Conservation (phyloP, 2,329 filamentous ascomycete species). For the Mycosphaerella sp. region DNA sequence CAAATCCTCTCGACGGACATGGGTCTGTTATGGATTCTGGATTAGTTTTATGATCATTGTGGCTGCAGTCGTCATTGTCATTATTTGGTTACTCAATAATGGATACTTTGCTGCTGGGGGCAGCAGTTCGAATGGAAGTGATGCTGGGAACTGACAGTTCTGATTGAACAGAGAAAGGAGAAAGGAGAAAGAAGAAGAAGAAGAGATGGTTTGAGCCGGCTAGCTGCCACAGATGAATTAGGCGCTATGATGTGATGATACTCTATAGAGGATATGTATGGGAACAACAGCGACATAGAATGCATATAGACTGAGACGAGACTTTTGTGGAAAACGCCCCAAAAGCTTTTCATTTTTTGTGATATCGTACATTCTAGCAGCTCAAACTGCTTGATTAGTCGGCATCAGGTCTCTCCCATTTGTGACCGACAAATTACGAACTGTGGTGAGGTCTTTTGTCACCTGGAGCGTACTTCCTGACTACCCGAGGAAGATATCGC, state of each 20-base stretch:
- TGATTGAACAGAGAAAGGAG: neutral
- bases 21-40: constrained; percentile 47
- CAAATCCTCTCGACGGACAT: constrained; percentile 44
- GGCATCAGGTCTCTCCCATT: neutral
- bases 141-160: neutral
- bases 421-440: neutral
- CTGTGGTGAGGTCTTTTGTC: too few species aligned
- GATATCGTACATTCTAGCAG: neutral
- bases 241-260: neutral
- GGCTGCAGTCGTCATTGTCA: constrained; percentile 40
- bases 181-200: too few species aligned
- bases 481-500: too few species aligned
- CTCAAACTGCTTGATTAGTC: neutral
- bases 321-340: neutral
- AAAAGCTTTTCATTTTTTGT: neutral
- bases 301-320: neutral
- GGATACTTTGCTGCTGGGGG: constrained; percentile 8
- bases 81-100: constrained; percentile 39
- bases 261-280: neutral
- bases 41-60: constrained; percentile 41
- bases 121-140: neutral
- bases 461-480: too few species aligned
- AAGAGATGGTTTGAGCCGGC: too few species aligned
- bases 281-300: neutral
- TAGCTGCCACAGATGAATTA: too few species aligned